phyloP scores from a whole-genome alignment of 768 basidiomycete genomes.

The Gymnopilus dilepis region DNA sequence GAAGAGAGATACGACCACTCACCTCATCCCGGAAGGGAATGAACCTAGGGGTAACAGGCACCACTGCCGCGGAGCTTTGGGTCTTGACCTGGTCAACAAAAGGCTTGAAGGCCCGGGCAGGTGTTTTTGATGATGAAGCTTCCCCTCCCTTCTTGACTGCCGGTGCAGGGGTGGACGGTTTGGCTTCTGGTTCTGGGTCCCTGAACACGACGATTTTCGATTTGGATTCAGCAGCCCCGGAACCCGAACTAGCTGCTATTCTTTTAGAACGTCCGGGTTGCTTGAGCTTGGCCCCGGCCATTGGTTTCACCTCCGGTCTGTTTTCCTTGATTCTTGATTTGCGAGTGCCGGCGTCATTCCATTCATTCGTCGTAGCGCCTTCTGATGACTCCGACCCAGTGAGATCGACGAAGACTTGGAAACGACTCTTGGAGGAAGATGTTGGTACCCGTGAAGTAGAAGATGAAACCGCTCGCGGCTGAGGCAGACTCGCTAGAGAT shows the following conservation, averaged over 20 bases:
- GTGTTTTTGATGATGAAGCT: slow-evolving; percentile 36
- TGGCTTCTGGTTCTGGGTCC: slow-evolving; percentile 60
- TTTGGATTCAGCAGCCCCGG: slow-evolving; percentile 31
- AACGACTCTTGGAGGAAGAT: slow-evolving; percentile 54
- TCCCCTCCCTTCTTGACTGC: slow-evolving; percentile 29
- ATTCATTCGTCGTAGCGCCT: slow-evolving; percentile 53
- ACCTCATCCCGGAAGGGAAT: slow-evolving; percentile 80
- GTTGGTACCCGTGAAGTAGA: slow-evolving; percentile 35
- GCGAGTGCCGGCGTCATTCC: slow-evolving; percentile 78
- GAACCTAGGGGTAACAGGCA: slow-evolving; percentile 61
- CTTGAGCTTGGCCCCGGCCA: slow-evolving; percentile 67
- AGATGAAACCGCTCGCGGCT: too few species aligned
- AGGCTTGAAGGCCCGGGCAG: slow-evolving; percentile 41
- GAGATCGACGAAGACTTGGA: slow-evolving; percentile 79
- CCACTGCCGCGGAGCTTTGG: slow-evolving; percentile 21
- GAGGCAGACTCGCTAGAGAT: too few species aligned
- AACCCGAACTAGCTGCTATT: slow-evolving; percentile 45
- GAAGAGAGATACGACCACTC: slow-evolving; percentile 28
- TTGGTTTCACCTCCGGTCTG: slow-evolving; percentile 69
- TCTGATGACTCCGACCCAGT: slow-evolving; percentile 54
- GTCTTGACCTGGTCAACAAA: slow-evolving; percentile 36
- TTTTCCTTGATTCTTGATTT: slow-evolving; percentile 84
- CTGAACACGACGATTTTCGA: slow-evolving; percentile 70
- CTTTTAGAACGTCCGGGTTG: slow-evolving; percentile 65
- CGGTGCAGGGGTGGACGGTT: slow-evolving; percentile 47